Base-by-base conservation (phyloP, 2,329 filamentous ascomycete genomes). In the Epicoccum sorghinum region DNA sequence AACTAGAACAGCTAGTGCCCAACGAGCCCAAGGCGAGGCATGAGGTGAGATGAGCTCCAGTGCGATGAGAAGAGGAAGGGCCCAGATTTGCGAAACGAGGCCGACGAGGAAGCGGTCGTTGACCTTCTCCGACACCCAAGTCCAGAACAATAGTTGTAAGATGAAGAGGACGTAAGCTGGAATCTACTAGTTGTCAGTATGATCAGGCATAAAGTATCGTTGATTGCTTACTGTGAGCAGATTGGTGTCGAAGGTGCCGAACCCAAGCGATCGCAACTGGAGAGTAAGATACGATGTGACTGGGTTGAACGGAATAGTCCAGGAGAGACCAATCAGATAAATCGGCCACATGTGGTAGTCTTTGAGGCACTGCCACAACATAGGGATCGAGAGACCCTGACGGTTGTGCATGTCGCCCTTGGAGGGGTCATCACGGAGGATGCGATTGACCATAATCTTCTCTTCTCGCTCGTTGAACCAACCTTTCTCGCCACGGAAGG, bases 401-500 rank as follows among this genome's bases (percentile, higher is more conserved):
- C 83, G 76, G 58, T 86, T 86, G 68, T 86, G 82, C 83, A 86
- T 86, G 56, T 79, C 79, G n/a, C 82, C 82, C 59, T 86, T 86
- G 41, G 77, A 79, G 0, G 82, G 81, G 41, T 84, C 82, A 47
- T 84, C 82, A 7, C 82, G 76, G 9, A 84, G 71, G 23, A 87
- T 78, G 23, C 82, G 81, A 65, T 89, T 90, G 14, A 88, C 81
- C 82, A 90, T 85, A 64, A 90, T 89, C 52, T 84, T 82, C 64
- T 90, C 87, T 66, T 90, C 85, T 2, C 79, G 79, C 65, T 89
- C 87, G 2, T 77, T 83, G 69, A 88, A 89, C 87, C 87, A 88
- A 4, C 87, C 87, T 18, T 81, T 60, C 51, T 84, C 85, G 2
- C 84, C 82, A 40, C 83, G 85, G 57, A 90, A 81, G 0, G 59